These are phyloP conservation scores for Phyllosticta citriasiana DNA, from an alignment of 2,329 filamentous ascomycete species.

Conservation along the genomic window DNA sequence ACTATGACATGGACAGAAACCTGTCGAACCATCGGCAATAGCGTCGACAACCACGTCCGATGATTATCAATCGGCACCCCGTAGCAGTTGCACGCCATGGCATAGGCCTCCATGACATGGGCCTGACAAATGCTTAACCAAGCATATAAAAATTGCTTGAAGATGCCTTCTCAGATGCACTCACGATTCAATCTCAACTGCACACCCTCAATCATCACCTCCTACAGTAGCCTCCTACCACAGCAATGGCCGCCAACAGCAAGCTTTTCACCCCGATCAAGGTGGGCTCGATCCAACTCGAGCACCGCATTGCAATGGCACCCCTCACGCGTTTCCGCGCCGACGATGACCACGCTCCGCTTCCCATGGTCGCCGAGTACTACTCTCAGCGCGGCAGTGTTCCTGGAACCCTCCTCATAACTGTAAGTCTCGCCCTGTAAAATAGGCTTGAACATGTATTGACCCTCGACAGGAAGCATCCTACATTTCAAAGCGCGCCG, in stretches of 20 bases:
- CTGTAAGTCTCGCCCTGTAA: constrained; percentile 8
- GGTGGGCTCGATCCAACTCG: constrained; percentile 18
- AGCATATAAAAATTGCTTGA: background rate
- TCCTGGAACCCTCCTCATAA: constrained; percentile 23
- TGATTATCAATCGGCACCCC: background rate
- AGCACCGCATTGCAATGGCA: constrained; percentile 21
- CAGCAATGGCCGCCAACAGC: constrained; percentile 7
- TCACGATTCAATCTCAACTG: too few relatives aligned
- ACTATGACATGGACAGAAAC: background rate
- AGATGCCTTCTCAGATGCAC: background rate
- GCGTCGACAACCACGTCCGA: background rate
- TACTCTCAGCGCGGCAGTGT: constrained; percentile 21
- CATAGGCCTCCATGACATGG: background rate
- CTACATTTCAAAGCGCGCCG: constrained; percentile 21
- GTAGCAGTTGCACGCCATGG: background rate
- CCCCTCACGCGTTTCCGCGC: constrained; percentile 32
- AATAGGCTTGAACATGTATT: too few relatives aligned
- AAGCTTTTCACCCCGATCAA: constrained; percentile 20
- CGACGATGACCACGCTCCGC: constrained; percentile 38
- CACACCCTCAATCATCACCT: too few relatives aligned
- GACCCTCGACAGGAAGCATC: constrained; percentile 18
- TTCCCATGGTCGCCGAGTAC: constrained; percentile 27
- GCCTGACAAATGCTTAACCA: background rate
- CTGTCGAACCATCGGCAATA: background rate
- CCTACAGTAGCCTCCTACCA: too few relatives aligned